A percentile compares a stretch with the other conserved stretches of the same genome.
phyloP scores from a whole-genome alignment of 169 alveolate species.

The Theileria parva region DNA sequence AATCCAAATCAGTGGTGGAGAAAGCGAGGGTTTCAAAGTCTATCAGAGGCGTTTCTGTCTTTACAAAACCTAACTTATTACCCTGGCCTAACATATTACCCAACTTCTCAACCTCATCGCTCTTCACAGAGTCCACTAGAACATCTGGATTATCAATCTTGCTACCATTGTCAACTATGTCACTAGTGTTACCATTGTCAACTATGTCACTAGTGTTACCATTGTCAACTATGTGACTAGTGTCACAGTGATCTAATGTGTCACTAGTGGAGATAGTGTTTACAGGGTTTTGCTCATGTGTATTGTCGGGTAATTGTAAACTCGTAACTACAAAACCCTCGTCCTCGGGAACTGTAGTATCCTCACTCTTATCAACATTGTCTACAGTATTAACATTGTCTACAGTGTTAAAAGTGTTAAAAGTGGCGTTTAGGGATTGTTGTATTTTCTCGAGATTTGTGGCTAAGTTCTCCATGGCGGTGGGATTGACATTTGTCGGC shows the following conservation, averaged over 20 bases:
- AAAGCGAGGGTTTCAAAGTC: conserved; percentile 10
- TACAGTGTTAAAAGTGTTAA: no score
- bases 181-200: no score
- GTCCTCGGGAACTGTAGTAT: no score
- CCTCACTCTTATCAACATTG: neutral
- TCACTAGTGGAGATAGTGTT: neutral
- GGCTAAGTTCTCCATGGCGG: conserved; percentile 1
- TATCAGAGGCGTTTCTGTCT: conserved; percentile 23
- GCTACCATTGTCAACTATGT: no score
- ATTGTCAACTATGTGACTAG: no score
- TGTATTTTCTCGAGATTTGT: neutral
- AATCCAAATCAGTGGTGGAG: conserved; percentile 14
- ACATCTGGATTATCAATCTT: no score
- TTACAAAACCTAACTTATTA: neutral
- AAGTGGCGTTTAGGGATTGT: no score
- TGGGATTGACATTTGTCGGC: neutral
- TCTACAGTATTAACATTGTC: neutral
- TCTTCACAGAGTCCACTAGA: no score
- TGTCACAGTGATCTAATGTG: no score
- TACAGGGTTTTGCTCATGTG: neutral
- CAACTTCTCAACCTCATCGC: neutral
- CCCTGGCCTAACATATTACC: neutral
- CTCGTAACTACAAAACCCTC: neutral
- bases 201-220: no score
- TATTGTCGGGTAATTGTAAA: neutral